Conservation (phyloP, 2,329 filamentous ascomycete species). For the Botrytis medusae region DNA sequence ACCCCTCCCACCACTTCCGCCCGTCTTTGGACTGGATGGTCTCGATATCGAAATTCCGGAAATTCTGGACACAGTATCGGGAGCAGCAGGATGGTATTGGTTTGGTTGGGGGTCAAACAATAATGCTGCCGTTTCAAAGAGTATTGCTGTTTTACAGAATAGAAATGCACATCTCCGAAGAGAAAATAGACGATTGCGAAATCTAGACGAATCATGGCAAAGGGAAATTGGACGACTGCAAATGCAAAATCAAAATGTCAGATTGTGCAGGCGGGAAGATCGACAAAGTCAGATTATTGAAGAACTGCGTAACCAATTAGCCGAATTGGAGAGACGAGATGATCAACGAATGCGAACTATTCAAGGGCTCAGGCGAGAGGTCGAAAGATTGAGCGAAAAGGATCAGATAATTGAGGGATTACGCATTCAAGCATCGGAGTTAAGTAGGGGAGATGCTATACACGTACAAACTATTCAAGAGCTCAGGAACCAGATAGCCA, state of each 20-base stretch:
- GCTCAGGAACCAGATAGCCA: neutral
- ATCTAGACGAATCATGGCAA: neutral
- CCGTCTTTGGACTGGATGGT: neutral
- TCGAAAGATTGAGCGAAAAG: neutral
- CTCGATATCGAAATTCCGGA: neutral
- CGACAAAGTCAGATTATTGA: neutral
- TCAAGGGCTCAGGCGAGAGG: neutral
- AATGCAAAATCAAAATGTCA: neutral
- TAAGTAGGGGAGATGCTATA: neutral
- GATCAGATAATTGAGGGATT: neutral
- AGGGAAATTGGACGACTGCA: neutral
- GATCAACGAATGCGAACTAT: neutral
- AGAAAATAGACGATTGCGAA: neutral
- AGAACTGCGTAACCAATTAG: neutral
- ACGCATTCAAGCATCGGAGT: neutral
- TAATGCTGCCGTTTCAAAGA: neutral
- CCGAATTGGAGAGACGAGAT: neutral
- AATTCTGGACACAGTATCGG: neutral
- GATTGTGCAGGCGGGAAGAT: neutral
- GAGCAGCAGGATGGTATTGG: neutral
- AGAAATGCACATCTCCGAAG: neutral
- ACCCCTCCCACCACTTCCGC: neutral
- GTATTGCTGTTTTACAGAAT: neutral
- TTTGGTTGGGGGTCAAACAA: neutral
- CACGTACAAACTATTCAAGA: neutral